phyloP scores from a whole-genome alignment of 768 basidiomycete genomes.

The Clitopilus hobsonii region DNA sequence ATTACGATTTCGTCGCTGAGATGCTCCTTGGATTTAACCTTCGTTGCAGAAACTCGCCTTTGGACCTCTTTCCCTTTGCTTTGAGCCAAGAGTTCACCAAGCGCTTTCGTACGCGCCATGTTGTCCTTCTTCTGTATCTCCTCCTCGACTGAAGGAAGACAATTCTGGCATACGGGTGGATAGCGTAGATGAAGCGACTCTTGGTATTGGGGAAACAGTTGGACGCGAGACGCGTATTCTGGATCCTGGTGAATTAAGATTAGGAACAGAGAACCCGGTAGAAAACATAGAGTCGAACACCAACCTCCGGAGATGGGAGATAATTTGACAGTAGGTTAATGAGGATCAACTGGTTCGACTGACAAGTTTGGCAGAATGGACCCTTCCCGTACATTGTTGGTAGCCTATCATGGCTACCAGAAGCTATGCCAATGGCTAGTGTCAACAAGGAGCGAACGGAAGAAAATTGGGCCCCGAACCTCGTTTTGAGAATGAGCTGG shows the following conservation, averaged over 20 bases:
- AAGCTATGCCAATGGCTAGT: slow-evolving; percentile 35
- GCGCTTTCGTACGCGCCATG: slow-evolving; percentile 75
- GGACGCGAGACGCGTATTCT: slow-evolving; percentile 59
- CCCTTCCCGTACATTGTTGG: slow-evolving; percentile 55
- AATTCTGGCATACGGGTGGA: slow-evolving; percentile 78
- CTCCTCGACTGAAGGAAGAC: slow-evolving; percentile 76
- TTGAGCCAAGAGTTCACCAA: slow-evolving; percentile 65
- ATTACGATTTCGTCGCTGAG: slow-evolving; percentile 45
- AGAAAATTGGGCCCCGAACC: slow-evolving; percentile 37
- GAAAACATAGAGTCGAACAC: slow-evolving; percentile 15
- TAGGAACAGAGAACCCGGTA: slow-evolving; percentile 1
- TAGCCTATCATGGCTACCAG: slow-evolving; percentile 64
- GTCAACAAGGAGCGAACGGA: neutral
- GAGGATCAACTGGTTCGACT: slow-evolving; percentile 88
- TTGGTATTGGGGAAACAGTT: slow-evolving; percentile 65
- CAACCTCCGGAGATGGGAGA: slow-evolving; percentile 71
- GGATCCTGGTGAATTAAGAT: slow-evolving; percentile 49
- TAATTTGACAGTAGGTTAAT: slow-evolving; percentile 88
- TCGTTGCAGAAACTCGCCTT: slow-evolving; percentile 36
- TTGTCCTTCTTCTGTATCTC: slow-evolving; percentile 74
- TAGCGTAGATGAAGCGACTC: slow-evolving; percentile 76
- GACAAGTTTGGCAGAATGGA: slow-evolving; percentile 83
- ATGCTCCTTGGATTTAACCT: slow-evolving; percentile 35
- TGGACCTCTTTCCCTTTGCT: slow-evolving; percentile 63
- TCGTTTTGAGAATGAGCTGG: slow-evolving; percentile 63